Percentiles rank a stretch among this genome's conserved stretches.
These are phyloP conservation scores for Aureobasidium sp. DNA, from an alignment of 2,329 filamentous ascomycete species.

Conservation along the genomic window DNA sequence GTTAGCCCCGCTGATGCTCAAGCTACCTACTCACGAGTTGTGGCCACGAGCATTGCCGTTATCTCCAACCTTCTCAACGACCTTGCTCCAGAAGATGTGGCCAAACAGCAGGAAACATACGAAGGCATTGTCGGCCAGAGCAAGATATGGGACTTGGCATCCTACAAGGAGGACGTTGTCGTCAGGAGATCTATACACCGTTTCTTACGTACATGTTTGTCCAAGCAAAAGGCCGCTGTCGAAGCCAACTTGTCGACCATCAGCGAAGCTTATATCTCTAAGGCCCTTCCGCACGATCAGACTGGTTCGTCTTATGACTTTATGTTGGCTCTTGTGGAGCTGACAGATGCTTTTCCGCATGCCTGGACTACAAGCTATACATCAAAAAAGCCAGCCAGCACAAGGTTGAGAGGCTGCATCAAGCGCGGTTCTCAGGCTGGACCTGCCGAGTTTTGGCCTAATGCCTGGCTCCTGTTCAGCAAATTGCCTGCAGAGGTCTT, in stretches of 20 bases:
- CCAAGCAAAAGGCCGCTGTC: slow-evolving; percentile 36
- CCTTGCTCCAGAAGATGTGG: slow-evolving; percentile 45
- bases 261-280: slow-evolving; percentile 63
- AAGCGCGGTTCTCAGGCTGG: slow-evolving; percentile 80
- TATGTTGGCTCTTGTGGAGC: slow-evolving; percentile 55
- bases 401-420: slow-evolving; percentile 63
- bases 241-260: slow-evolving; percentile 46
- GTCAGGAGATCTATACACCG: slow-evolving; percentile 53
- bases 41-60: slow-evolving; percentile 52
- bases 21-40: slow-evolving; percentile 76
- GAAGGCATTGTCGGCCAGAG: slow-evolving; percentile 59
- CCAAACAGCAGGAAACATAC: slow-evolving; percentile 56
- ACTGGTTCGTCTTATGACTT: slow-evolving; percentile 66
- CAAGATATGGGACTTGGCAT: slow-evolving; percentile 53
- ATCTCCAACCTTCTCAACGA: slow-evolving; percentile 47
- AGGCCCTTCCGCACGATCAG: slow-evolving; percentile 67
- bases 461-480: slow-evolving; percentile 55
- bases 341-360: slow-evolving; percentile 60
- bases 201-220: slow-evolving; percentile 46
- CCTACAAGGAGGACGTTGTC: slow-evolving; percentile 46
- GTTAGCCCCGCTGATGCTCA: slow-evolving; percentile 79
- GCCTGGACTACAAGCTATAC: slow-evolving; percentile 66
- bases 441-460: slow-evolving; percentile 64
- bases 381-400: slow-evolving; percentile 50
- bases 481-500: slow-evolving; percentile 51